These are phyloP conservation scores for Tulasnella sp. DNA, from an alignment of 768 basidiomycete species.

Conservation along the genomic window DNA sequence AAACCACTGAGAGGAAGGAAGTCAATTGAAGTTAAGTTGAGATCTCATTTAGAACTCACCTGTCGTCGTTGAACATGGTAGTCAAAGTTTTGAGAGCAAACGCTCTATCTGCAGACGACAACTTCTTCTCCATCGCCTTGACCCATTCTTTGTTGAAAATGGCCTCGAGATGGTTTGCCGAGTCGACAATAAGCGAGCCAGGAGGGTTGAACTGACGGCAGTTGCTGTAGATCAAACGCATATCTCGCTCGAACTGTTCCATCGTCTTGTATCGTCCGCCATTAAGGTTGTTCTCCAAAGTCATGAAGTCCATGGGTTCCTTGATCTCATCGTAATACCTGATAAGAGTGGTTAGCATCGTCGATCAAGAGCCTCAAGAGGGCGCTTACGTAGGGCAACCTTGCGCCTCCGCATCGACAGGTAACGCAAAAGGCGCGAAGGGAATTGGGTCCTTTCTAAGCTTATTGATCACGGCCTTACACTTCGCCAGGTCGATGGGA, in stretches of 20 bases:
- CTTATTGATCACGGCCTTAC: slow-evolving; percentile 62
- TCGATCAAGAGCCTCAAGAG: background rate
- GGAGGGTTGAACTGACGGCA: slow-evolving; percentile 91
- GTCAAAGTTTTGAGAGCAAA: slow-evolving; percentile 67
- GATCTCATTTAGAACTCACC: slow-evolving; percentile 44
- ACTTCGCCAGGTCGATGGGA: slow-evolving; percentile 79
- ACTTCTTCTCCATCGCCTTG: slow-evolving; percentile 65
- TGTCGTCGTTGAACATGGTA: slow-evolving; percentile 61
- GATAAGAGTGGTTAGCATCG: slow-evolving; percentile 3
- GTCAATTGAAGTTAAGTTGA: slow-evolving; percentile 33
- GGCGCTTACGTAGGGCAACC: slow-evolving; percentile 86
- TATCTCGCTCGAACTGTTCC: slow-evolving; percentile 76
- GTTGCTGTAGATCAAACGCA: slow-evolving; percentile 80
- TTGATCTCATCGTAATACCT: slow-evolving; percentile 92
- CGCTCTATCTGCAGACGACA: slow-evolving; percentile 76
- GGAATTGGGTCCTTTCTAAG: slow-evolving; percentile 61
- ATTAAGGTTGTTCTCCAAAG: slow-evolving; percentile 66
- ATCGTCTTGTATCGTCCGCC: slow-evolving; percentile 68
- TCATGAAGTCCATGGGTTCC: slow-evolving; percentile 91
- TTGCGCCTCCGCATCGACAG: slow-evolving; percentile 78
- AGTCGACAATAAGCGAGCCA: slow-evolving; percentile 65
- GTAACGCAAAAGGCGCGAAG: slow-evolving; percentile 63
- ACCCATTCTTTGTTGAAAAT: slow-evolving; percentile 83
- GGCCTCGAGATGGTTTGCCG: slow-evolving; percentile 70
- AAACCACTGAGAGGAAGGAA: slow-evolving; percentile 32